Evolutionary conservation across 2,329 filamentous ascomycete genomes (phyloP).

Genomic region (Trichoderma oligosporum): DNA sequence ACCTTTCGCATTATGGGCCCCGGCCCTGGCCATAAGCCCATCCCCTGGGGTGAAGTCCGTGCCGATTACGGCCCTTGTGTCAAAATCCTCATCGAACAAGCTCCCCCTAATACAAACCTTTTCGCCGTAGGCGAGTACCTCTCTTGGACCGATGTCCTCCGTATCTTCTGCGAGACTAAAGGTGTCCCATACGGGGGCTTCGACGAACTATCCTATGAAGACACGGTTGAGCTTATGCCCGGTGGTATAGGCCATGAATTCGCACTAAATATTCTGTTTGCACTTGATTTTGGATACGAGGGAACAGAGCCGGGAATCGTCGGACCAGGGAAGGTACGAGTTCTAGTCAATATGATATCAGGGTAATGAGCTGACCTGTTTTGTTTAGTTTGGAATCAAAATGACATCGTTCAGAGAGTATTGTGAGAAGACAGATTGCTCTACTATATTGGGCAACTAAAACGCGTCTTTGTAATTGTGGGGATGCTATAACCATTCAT

Average conservation of each 20-base stretch:
- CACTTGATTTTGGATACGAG: constrained; percentile 22
- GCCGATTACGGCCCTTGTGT: constrained; percentile 21
- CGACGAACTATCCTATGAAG: constrained; percentile 21
- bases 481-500: too few relatives aligned
- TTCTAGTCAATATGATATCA: too few relatives aligned
- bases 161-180: constrained; percentile 20
- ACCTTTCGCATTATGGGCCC: constrained; percentile 21
- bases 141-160: constrained; percentile 18
- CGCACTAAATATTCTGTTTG: constrained; percentile 20
- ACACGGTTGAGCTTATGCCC: constrained; percentile 18
- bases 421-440: background rate
- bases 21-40: constrained; percentile 20
- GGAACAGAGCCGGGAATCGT: constrained; percentile 21
- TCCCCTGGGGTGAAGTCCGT: constrained; percentile 20
- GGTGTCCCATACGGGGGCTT: constrained; percentile 22
- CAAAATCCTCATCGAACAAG: constrained; percentile 19
- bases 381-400: background rate
- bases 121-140: constrained; percentile 21
- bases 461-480: too few relatives aligned
- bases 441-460: background rate
- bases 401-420: constrained; percentile 10
- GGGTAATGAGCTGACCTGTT: background rate
- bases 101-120: constrained; percentile 18
- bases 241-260: constrained; percentile 23
- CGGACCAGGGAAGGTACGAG: constrained; percentile 20